Percentiles rank a stretch among this genome's conserved stretches.
phyloP scores from a whole-genome alignment of 306 rosid genomes.

The Vachellia pachyceras region DNA sequence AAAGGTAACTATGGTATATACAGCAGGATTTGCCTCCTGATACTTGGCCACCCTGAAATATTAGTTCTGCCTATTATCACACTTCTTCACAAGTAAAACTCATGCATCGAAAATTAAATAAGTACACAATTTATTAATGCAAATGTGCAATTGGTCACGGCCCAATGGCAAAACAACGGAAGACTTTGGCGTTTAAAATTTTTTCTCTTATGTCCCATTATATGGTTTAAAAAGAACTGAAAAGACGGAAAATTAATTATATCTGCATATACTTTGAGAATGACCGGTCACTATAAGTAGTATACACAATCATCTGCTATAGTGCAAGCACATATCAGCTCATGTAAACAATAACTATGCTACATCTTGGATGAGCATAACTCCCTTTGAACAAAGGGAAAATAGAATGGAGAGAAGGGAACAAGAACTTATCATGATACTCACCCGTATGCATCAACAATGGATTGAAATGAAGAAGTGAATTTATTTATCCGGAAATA shows the following conservation, averaged over 20 bases:
- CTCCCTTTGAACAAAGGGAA: constrained; percentile 25
- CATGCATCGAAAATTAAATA: neutral
- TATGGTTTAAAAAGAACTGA: neutral
- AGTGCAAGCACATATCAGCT: constrained; percentile 24
- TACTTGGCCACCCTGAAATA: constrained; percentile 91
- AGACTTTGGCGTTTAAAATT: neutral
- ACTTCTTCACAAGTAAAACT: constrained; percentile 21
- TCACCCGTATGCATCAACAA: constrained; percentile 91
- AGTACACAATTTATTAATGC: constrained; percentile 19
- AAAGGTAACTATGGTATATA: constrained; percentile 83
- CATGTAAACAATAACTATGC: constrained; percentile 28
- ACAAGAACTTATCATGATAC: constrained; percentile 32
- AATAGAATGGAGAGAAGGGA: constrained; percentile 20
- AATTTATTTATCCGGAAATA: constrained; percentile 73
- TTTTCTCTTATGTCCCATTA: constrained; percentile 11
- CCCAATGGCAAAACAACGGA: constrained; percentile 20
- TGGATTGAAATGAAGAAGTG: constrained; percentile 77
- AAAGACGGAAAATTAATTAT: neutral
- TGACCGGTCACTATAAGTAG: constrained; percentile 9
- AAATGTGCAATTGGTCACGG: constrained; percentile 18
- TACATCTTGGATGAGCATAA: constrained; percentile 23
- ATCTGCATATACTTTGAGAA: neutral
- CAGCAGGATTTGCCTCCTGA: constrained; percentile 98
- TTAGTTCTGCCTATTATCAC: constrained; percentile 22
- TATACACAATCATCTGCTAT: constrained; percentile 16